phyloP scores from a whole-genome alignment of 192 early-diverging fungal genomes.

The Coemansia sp. region DNA sequence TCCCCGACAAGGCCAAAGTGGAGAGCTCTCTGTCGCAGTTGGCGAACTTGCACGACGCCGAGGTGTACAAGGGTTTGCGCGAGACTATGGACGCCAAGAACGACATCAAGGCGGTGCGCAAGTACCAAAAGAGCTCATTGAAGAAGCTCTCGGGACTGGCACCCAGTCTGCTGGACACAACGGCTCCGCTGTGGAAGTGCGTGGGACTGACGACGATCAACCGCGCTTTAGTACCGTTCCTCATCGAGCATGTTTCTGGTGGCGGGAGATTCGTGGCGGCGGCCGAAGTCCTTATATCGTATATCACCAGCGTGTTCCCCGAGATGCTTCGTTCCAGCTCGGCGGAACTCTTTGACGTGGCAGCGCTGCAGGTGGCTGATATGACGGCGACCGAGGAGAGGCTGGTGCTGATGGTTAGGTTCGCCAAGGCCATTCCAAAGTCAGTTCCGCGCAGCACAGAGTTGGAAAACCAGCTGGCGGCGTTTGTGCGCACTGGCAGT shows the following conservation, averaged over 20 bases:
- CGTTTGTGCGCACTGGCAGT: conserved; percentile 58
- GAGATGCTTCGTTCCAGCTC: conserved; percentile 41
- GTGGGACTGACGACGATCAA: conserved; percentile 75
- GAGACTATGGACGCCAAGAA: conserved; percentile 68
- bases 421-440: conserved; percentile 66
- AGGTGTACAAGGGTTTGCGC: conserved; percentile 67
- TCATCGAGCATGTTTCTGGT: conserved; percentile 51
- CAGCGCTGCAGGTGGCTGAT: conserved; percentile 20
- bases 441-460: conserved; percentile 41
- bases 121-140: conserved; percentile 69
- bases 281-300: conserved; percentile 27
- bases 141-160: conserved; percentile 65
- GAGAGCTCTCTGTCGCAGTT: conserved; percentile 68
- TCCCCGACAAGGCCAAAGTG: conserved; percentile 68
- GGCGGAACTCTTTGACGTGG: conserved; percentile 32
- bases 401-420: conserved; percentile 61
- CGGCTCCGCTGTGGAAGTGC: conserved; percentile 70
- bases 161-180: conserved; percentile 64
- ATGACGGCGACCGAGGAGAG: conserved; percentile 25
- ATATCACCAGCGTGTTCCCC: conserved; percentile 40
- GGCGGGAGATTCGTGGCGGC: conserved; percentile 13
- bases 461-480: conserved; percentile 43
- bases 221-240: conserved; percentile 59
- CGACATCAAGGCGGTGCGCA: conserved; percentile 70
- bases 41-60: conserved; percentile 63